Base-by-base conservation (phyloP, 2,329 filamentous ascomycete species). In the Venturia effusa region DNA sequence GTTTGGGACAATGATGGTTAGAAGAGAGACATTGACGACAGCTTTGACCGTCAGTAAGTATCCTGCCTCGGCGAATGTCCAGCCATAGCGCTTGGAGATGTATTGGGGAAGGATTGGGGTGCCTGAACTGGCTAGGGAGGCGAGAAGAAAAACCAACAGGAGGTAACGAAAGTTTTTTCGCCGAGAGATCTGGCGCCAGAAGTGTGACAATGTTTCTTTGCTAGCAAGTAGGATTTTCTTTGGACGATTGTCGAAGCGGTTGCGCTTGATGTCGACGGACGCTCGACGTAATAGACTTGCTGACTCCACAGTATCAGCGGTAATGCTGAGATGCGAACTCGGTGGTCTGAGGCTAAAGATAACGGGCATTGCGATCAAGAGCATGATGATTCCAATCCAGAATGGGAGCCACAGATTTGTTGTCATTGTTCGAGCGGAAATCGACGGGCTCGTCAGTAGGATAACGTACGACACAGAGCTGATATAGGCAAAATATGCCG, bases 31-130 rank as follows among this genome's bases (percentile, higher is more conserved):
- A 61, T 76, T 76, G 27, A 75, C 70, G 1, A 72, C 59, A 4
- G 74, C 73, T 66, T 76, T 75, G 13, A 72, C 70, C 3, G 73
- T 75, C 3, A 76, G 70, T 65, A 75, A 71, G 48, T 73, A 75
- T 8, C 74, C 74, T 11, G 72, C 72, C 64, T 72, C 66, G 43
- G 72, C 71, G 59, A 75, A 74, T 0, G 69, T 74, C 73, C 73
- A 74, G n/a, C 70, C 68, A 39, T 75, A 76, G 34, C 74, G 68
- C 63, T 74, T 74, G 8, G 74, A 75, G 17, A 75, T 76, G 57
- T 75, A 76, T 54, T 74, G 73, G 0, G 74, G 71, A 1, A 75
- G 69, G 1, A 76, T 67, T 41, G 74, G 74, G 0, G 73, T 75
- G 40, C 75, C 73, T 1, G 73, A 74, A 57, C 74, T 75, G 6